phyloP scores from a whole-genome alignment of 352 stramenopile species.

The Thraustotheca clavata region DNA sequence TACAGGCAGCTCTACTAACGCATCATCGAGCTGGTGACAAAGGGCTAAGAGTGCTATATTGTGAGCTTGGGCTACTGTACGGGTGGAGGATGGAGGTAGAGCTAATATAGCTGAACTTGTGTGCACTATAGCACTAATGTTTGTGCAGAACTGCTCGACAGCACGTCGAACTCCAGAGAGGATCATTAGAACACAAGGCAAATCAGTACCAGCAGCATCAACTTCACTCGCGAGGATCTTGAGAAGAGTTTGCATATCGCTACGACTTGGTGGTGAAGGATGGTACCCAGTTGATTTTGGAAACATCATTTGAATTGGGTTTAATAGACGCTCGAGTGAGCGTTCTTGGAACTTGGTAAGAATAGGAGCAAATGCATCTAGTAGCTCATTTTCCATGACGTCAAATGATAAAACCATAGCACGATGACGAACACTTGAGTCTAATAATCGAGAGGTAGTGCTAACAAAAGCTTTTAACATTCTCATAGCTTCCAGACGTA shows the following conservation, averaged over 20 bases:
- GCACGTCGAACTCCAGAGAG: slow-evolving; percentile 55
- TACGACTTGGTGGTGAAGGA: slow-evolving; percentile 62
- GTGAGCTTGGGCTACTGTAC: slow-evolving; percentile 61
- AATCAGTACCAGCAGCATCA: slow-evolving; percentile 52
- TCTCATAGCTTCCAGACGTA: slow-evolving; percentile 60
- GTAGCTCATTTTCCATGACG: slow-evolving; percentile 33
- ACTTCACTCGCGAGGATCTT: slow-evolving; percentile 63
- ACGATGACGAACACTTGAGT: neutral
- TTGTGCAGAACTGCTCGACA: slow-evolving; percentile 56
- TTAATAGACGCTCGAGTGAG: slow-evolving; percentile 48
- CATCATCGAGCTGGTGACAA: slow-evolving; percentile 53
- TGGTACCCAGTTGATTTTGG: slow-evolving; percentile 77
- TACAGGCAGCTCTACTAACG: slow-evolving; percentile 39
- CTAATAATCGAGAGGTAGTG: slow-evolving; percentile 31
- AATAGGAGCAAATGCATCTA: slow-evolving; percentile 60
- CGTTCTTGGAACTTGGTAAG: slow-evolving; percentile 63
- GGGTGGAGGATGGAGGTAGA: slow-evolving; percentile 39
- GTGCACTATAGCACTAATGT: slow-evolving; percentile 68
- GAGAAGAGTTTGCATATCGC: slow-evolving; percentile 74
- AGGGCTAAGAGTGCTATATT: slow-evolving; percentile 70
- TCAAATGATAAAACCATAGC: slow-evolving; percentile 18
- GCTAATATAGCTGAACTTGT: slow-evolving; percentile 40
- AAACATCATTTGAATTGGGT: slow-evolving; percentile 84
- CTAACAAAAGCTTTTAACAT: slow-evolving; percentile 52
- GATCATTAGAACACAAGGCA: slow-evolving; percentile 41